Evolutionary conservation across 2,329 filamentous ascomycete genomes (phyloP), one percentile per base, ranked within the genome.

Genomic region (Pseudocercospora macadamiae): DNA sequence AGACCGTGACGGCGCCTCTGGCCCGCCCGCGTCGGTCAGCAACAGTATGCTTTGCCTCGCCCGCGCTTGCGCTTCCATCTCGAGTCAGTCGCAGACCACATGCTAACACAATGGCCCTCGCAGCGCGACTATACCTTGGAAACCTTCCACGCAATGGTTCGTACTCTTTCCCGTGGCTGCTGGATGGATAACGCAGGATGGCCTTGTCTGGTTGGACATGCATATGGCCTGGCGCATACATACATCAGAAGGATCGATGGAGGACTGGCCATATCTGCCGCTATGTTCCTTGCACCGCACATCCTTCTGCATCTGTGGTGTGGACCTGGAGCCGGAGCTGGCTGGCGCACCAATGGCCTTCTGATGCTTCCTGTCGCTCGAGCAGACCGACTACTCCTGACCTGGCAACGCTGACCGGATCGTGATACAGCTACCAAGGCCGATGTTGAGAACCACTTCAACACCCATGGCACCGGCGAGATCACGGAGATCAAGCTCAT

Each of bases 401-500:
- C 61, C 66, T 70, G 67, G 66, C 67, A 72, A 66, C 71, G 73
- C 81, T 84, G 76, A 83, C 80, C 73, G 71, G 72, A 66, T 58
- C 73, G 74, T 71, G 75, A 63, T 75, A 75, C 80, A 96, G 93
- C 91, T 81, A 97, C 93, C 79, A 97, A 97, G 83, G 87, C 90
- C 78, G 93, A 99, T 76, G 89, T 99, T 76, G 93, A 97, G 80
- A 86, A 88, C 71, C 93, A 97, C 79, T 99, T 99, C 80, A 89
- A 89, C 76, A 91, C 88, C 73, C 92, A 97, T 87, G 95, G 93
- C 75, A 93, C 92, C 70, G 95, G 95, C 77, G 92, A 96, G 77
- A 97, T 99, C 75, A 95, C 90, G 68, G 95, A 99, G 82, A 93
- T 99, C 81, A 99, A 99, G 83, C 87, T 99, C 65, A 99, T 99